Evolutionary conservation across 345 rosid genomes (phyloP).

Genomic region (Melaleuca quinquenervia): DNA sequence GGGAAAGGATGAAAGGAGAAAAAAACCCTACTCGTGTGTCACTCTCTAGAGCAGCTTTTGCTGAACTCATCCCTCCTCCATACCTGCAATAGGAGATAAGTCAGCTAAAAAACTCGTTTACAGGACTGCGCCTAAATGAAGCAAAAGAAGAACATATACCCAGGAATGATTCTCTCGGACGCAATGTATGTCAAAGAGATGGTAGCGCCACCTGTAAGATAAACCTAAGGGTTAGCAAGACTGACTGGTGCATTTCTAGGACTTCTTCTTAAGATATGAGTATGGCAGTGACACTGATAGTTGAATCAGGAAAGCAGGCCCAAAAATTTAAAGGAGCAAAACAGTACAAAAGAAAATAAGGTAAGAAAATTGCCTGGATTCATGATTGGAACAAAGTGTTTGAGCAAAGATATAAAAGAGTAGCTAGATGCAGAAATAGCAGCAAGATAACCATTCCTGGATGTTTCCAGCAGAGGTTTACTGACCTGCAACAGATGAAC

Average conservation of each 20-base stretch:
- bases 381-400: slow-evolving; percentile 35
- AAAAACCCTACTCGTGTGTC: slow-evolving; percentile 33
- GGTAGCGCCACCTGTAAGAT: slow-evolving; percentile 42
- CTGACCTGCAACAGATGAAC: slow-evolving; percentile 14
- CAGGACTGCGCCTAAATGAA: not conserved
- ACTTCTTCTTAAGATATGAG: not conserved
- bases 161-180: slow-evolving; percentile 41
- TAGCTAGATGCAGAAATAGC: slow-evolving; percentile 47
- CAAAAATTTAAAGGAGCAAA: not conserved
- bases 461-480: slow-evolving; percentile 36
- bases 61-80: slow-evolving; percentile 72
- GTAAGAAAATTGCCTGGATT: slow-evolving; percentile 23
- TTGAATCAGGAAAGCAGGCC: not conserved
- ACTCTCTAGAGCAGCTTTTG: slow-evolving; percentile 61
- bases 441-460: slow-evolving; percentile 35
- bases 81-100: slow-evolving; percentile 14
- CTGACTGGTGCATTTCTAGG: not conserved
- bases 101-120: not conserved
- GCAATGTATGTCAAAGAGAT: slow-evolving; percentile 52
- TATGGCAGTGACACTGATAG: not conserved
- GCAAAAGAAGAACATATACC: slow-evolving; percentile 12
- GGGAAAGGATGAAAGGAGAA: not conserved
- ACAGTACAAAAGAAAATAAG: not conserved
- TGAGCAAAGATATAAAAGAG: slow-evolving; percentile 34
- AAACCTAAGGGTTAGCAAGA: not conserved